Base-by-base conservation (phyloP, 345 rosid species). In the Murraya paniculata region DNA sequence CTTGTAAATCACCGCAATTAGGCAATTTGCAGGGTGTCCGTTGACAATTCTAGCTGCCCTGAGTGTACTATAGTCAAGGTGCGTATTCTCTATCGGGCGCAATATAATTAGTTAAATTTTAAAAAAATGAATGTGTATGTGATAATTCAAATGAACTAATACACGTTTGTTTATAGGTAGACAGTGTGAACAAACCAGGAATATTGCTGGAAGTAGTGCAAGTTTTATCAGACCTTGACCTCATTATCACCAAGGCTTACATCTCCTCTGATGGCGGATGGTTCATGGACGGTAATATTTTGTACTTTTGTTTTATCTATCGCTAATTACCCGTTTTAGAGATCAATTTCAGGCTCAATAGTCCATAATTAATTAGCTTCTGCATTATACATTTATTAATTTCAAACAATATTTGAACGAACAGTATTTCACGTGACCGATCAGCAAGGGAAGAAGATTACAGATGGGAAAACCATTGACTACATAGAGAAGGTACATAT, bases 221-320 rank as follows among this genome's bases (percentile, higher is more conserved):
- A 85, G 85, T 92, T n/a, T 86, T 95, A 16, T 81, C 95, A 0
- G 99, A 95, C 83, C 89, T 93, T 16, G 93, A 95, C 87, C 91
- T 95, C 75, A 89, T 85, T n/a, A 92, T 95, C 85, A 87, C 91
- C 67, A 95, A 95, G 81, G 99, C 99, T 31, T 93, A 93, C 85
- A 86, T 95, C 79, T 95, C 99, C 79, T 93, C 99, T 22, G 99
- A 95, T 81, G 98, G 99, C 9, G 97, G 97, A 81, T 95, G 99
- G 99, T 92, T 93, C 88, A 93, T 95, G 99, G 99, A 95, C 36
- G 95, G 96, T 95, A 90, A 79, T 65, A 61, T 64, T 33, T 64
- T 11, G 50, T 45, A 18, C 57, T 53, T 53, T 6, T 53, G 57
- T 53, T 18, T 53, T 16, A 53, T 4, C 41, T 1, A 53, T 41